Evolutionary conservation across 129 eudicot genomes (phyloP).

Genomic region (Sambucus nigra): DNA sequence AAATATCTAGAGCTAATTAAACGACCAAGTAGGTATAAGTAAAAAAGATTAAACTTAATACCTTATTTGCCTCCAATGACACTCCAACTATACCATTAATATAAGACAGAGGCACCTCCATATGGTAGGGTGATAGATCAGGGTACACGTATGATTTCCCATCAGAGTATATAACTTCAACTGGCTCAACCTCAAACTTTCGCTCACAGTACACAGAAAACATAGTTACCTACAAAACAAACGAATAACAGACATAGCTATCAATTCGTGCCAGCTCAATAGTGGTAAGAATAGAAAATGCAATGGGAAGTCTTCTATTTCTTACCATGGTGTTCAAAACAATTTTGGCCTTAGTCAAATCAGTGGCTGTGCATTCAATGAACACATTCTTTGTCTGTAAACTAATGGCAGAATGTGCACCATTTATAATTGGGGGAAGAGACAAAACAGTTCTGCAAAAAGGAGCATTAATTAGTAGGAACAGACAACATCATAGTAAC

Average conservation of each 20-base stretch:
- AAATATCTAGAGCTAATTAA: not conserved
- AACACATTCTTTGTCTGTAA: constrained; percentile 82
- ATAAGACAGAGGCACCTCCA: constrained; percentile 73
- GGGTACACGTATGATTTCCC: constrained; percentile 66
- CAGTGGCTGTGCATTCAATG: constrained; percentile 98
- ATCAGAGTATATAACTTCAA: constrained; percentile 60
- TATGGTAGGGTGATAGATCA: constrained; percentile 62
- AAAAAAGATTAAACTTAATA: constrained; percentile 7
- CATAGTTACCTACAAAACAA: constrained; percentile 87
- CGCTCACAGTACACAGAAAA: constrained; percentile 75
- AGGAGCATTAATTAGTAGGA: constrained; percentile 7
- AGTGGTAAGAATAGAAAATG: not conserved
- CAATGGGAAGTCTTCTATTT: constrained; percentile 1
- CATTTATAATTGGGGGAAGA: constrained; percentile 87
- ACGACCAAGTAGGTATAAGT: not conserved
- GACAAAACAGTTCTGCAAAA: constrained; percentile 86
- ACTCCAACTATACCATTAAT: constrained; percentile 60
- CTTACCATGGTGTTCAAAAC: constrained; percentile 90
- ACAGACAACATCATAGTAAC: not conserved
- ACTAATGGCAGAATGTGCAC: constrained; percentile 90
- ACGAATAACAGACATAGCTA: constrained; percentile 11
- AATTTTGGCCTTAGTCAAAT: constrained; percentile 88
- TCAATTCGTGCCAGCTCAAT: not conserved
- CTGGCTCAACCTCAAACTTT: constrained; percentile 95
- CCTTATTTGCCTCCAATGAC: constrained; percentile 70